Percentiles rank a stretch among this genome's conserved stretches.
These are phyloP conservation scores for Xylariaceae sp. DNA, from an alignment of 2,329 filamentous ascomycete genomes.

Conservation along the genomic window DNA sequence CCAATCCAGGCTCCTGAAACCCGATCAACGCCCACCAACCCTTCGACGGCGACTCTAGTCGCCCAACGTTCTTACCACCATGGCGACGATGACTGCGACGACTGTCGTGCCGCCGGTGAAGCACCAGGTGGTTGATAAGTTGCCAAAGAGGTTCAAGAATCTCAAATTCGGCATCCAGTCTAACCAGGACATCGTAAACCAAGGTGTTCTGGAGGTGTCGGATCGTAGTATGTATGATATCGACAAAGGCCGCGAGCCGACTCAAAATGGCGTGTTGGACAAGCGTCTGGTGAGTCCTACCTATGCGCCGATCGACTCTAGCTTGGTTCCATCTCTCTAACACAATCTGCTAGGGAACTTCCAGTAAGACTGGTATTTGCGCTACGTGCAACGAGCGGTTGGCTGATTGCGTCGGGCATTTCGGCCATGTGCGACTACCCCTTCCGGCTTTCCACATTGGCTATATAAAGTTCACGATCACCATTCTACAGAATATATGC, in stretches of 20 bases:
- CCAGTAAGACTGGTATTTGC: constrained; percentile 75
- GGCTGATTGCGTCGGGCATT: constrained; percentile 87
- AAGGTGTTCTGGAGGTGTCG: constrained; percentile 92
- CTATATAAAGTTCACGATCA: constrained; percentile 89
- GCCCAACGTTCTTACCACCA: constrained; percentile 8
- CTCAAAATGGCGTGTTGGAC: constrained; percentile 82
- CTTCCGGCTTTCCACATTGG: constrained; percentile 94
- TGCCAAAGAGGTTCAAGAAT: constrained; percentile 87
- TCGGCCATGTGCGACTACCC: constrained; percentile 86
- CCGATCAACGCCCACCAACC: background rate
- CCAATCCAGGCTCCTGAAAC: background rate
- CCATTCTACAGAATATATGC: constrained; percentile 91
- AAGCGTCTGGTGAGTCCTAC: constrained; percentile 54
- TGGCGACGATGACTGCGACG: constrained; percentile 30
- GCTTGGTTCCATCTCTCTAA: constrained; percentile 1
- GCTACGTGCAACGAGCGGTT: constrained; percentile 78
- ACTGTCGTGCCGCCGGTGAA: constrained; percentile 51
- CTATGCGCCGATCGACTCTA: constrained; percentile 4
- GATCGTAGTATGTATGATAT: constrained; percentile 91
- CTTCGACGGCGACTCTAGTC: background rate
- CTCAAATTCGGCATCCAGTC: constrained; percentile 95
- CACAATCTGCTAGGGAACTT: constrained; percentile 48
- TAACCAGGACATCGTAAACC: constrained; percentile 90
- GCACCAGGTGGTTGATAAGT: constrained; percentile 82
- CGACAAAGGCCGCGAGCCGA: constrained; percentile 69